These are phyloP conservation scores for Lentinula novae-zelandiae DNA, from an alignment of 1,284 basidiomycete species.

Conservation along the genomic window DNA sequence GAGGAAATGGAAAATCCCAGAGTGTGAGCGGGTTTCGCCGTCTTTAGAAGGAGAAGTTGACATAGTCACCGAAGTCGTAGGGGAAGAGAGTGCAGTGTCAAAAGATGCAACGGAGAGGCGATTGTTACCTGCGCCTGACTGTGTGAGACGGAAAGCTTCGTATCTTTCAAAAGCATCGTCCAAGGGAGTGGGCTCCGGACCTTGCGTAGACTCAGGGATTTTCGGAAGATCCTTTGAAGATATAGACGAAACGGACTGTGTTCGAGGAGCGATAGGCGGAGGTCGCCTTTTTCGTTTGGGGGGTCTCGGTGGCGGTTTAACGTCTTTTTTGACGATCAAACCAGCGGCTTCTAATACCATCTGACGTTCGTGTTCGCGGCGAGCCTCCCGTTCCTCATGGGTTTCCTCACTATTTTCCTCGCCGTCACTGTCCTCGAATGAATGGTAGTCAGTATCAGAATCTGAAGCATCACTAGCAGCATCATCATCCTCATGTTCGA, in stretches of 20 bases:
- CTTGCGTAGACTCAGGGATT: conserved; percentile 33
- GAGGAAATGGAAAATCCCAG: conserved; percentile 53
- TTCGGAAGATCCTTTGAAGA: conserved; percentile 53
- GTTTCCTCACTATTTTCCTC: conserved; percentile 44
- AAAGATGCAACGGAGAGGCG: conserved; percentile 59
- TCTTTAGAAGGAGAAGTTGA: conserved; percentile 25
- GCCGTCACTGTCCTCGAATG: conserved; percentile 52
- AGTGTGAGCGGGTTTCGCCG: conserved; percentile 30
- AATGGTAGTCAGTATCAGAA: conserved; percentile 47
- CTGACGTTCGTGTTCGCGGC: conserved; percentile 68
- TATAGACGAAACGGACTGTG: conserved; percentile 17
- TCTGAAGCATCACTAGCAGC: conserved; percentile 13
- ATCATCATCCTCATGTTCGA: not conserved
- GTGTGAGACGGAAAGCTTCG: conserved; percentile 67
- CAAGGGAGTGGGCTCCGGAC: conserved; percentile 39
- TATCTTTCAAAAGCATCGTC: conserved; percentile 93
- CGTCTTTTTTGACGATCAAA: conserved; percentile 63
- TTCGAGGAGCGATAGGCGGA: conserved; percentile 42
- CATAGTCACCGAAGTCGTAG: conserved; percentile 21
- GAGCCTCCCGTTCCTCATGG: conserved; percentile 54
- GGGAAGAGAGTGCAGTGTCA: conserved; percentile 34
- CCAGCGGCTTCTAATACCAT: conserved; percentile 87
- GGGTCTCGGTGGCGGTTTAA: conserved; percentile 36
- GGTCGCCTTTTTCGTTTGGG: conserved; percentile 32
- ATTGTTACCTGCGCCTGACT: conserved; percentile 35